phyloP scores from a whole-genome alignment of 176 grass and related monocot genomes.

The Rhynchospora breviuscula region DNA sequence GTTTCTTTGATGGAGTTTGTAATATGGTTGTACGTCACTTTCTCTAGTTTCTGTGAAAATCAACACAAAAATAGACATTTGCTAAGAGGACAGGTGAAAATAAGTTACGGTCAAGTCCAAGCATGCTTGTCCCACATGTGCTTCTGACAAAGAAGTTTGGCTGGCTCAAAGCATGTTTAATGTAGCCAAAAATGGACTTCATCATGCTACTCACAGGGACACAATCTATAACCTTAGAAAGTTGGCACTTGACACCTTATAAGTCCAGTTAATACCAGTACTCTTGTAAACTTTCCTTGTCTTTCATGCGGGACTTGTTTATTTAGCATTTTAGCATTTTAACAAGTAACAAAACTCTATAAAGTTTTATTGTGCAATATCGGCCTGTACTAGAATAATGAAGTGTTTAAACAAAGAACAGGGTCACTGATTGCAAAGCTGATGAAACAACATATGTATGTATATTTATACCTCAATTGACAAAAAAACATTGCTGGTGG shows the following conservation, averaged over 20 bases:
- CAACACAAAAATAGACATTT: constrained; percentile 20
- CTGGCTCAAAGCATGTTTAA: neutral
- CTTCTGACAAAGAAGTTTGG: neutral
- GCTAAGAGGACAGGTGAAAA: neutral
- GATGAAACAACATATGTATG: neutral
- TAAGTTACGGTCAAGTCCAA: neutral
- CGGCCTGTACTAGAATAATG: neutral
- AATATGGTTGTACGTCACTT: constrained; percentile 49
- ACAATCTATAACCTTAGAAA: neutral
- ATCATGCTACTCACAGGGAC: neutral
- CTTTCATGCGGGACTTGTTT: neutral
- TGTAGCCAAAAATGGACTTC: neutral
- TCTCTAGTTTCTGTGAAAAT: constrained; percentile 51
- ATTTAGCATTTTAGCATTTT: neutral
- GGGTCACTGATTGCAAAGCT: neutral
- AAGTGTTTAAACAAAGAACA: neutral
- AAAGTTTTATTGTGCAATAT: neutral
- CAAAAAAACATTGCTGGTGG: constrained; percentile 35
- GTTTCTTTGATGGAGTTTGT: constrained; percentile 48
- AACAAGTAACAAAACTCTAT: neutral
- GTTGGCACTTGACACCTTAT: neutral
- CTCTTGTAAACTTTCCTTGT: neutral
- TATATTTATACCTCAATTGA: constrained; percentile 67
- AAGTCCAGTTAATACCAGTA: neutral
- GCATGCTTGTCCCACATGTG: neutral